Evolutionary conservation across 805 yeast species (phyloP).

Genomic region (Phaffomyces opuntiae): DNA sequence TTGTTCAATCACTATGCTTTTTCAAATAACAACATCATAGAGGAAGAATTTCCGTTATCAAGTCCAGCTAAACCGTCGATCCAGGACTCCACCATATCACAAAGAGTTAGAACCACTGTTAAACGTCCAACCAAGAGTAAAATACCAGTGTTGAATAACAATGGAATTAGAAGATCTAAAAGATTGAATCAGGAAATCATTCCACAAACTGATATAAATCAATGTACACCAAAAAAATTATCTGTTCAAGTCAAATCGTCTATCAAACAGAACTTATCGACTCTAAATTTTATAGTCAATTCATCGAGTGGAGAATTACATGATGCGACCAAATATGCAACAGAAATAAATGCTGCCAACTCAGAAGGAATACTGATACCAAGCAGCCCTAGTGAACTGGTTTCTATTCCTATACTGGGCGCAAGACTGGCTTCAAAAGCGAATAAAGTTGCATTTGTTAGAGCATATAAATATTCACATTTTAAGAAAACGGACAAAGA

Average conservation of each 20-base stretch:
- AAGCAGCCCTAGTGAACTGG: conserved; percentile 47
- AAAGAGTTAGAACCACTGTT: neutral
- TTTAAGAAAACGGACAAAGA: neutral
- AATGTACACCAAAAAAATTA: conserved; percentile 17
- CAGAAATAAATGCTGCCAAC: conserved; percentile 57
- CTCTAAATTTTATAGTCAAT: conserved; percentile 45
- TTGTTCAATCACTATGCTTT: conserved; percentile 1
- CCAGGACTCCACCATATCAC: neutral
- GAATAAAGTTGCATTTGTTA: conserved; percentile 14
- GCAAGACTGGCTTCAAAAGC: conserved; percentile 12
- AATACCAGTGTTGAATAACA: conserved; percentile 15
- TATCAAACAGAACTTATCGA: conserved; percentile 7
- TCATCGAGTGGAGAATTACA: conserved; percentile 51
- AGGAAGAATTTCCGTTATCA: conserved; percentile 3
- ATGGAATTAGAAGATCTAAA: conserved; percentile 18
- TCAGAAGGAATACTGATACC: conserved; percentile 60
- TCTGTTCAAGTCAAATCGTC: conserved; percentile 8
- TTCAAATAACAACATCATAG: neutral
- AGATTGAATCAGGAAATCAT: conserved; percentile 6
- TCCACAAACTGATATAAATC: neutral
- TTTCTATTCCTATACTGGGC: conserved; percentile 41
- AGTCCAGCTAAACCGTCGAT: conserved; percentile 3
- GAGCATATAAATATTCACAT: conserved; percentile 10
- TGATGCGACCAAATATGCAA: conserved; percentile 65
- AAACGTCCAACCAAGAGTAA: conserved; percentile 7